Conservation (phyloP, 2,329 filamentous ascomycete species). For the Chaetomium strumarium region DNA sequence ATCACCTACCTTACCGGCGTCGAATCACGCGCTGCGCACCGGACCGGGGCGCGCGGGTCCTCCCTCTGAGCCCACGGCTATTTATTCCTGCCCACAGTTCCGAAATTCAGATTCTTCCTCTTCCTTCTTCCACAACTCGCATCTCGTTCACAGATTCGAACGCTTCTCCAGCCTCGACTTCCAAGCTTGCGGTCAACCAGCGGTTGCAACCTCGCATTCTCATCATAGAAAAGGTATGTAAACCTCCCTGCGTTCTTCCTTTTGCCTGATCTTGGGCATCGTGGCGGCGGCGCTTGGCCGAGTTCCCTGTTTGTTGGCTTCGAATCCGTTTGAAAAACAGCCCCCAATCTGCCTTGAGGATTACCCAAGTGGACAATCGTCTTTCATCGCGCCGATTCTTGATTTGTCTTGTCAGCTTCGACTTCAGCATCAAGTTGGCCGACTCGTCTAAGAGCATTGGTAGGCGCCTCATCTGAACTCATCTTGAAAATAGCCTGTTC, state of each 20-base stretch:
- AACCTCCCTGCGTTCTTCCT: neutral
- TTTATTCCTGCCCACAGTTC: neutral
- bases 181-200: neutral
- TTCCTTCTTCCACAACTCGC: neutral
- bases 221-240: slow-evolving; percentile 5
- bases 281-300: neutral
- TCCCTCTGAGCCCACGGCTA: neutral
- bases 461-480: slow-evolving; percentile 1
- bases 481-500: slow-evolving; percentile 2
- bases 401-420: neutral
- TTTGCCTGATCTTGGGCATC: neutral
- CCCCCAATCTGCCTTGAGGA: too few relatives aligned
- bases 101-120: neutral
- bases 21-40: neutral
- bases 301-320: neutral
- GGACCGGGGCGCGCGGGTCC: slow-evolving; percentile 4
- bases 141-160: neutral
- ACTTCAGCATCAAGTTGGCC: neutral
- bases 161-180: neutral
- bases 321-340: neutral
- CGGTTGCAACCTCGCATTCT: neutral
- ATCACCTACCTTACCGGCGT: slow-evolving; percentile 3
- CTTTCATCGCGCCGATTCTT: neutral
- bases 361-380: neutral
- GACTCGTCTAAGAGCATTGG: neutral